Base-by-base conservation (phyloP, 768 basidiomycete genomes). In the Wakefieldia striispora region DNA sequence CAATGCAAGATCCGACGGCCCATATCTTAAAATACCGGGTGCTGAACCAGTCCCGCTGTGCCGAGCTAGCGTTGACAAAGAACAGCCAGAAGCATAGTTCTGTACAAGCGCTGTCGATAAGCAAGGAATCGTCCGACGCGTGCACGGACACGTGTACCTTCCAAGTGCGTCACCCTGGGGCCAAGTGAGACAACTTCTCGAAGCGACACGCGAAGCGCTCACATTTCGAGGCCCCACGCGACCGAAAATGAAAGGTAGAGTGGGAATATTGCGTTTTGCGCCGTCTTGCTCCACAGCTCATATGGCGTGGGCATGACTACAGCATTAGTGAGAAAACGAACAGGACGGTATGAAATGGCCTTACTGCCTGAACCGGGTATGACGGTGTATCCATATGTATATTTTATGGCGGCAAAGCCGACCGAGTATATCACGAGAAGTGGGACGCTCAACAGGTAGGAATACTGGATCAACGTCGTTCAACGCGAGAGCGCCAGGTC, bases 61-160 rank as follows among this genome's bases (percentile, higher is more conserved):
- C 65, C 1, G 82, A 74, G 17, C 78, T 73, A 1, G 85, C 72
- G 49, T 86, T 86, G 42, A 91, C 72, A 33, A 93, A 78, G 71
- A 89, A 93, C 12, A 91, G 69, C 90, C 91, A 92, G 64, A 93
- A 93, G 59, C 88, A 92, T 0, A 92, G 74, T 58, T 93, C 90
- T 90, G 49, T 8, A 19, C 27, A 35, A 10, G 11, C 7, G n/a
- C 33, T 8, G 21, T 36, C 17, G 43, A 43, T 51, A 36, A 49
- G 43, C 43, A 1, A 1, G 33, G 11, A 21, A 11, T n/a, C 26
- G 41, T 19, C 9, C 19, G 8, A 4, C n/a, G 9, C 11, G 20
- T 14, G 12, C 14, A 40, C 37, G 29, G 16, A 5, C 21, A 43
- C 9, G 29, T 21, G 17, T 51, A 86, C 88, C 88, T 82, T 91